Percentiles rank a stretch among this genome's conserved stretches.
phyloP scores from a whole-genome alignment of 148 eudicot genomes.

The Chenopodium berlandieri region DNA sequence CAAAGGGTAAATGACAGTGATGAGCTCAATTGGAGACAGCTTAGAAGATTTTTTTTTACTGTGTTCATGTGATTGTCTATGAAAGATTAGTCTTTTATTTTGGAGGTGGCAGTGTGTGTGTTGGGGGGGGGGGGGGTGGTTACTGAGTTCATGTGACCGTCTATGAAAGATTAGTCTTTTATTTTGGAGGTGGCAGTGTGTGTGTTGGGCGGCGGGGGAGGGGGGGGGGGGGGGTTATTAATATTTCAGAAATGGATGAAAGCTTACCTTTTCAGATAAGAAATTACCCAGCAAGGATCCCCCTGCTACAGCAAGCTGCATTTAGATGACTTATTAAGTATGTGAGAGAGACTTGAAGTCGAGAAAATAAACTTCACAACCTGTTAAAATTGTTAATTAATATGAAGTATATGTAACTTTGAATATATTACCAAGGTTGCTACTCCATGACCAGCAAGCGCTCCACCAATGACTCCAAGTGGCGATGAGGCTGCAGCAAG shows the following conservation, averaged over 20 bases:
- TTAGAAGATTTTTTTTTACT: not conserved
- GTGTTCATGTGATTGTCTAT: not conserved
- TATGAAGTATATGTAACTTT: not conserved
- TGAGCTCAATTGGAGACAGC: not conserved
- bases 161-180: not conserved
- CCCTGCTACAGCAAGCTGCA: conserved; percentile 96
- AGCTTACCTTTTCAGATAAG: conserved; percentile 85
- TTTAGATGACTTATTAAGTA: not conserved
- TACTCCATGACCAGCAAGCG: conserved; percentile 93
- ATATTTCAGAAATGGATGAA: not conserved
- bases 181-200: too few species aligned
- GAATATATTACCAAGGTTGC: conserved; percentile 73
- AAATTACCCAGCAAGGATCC: conserved; percentile 89
- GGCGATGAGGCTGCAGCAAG: conserved; percentile 98
- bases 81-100: too few species aligned
- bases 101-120: too few species aligned
- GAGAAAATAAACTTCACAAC: not conserved
- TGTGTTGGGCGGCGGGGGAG: not conserved
- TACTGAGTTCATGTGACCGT: not conserved
- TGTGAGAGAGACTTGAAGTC: not conserved
- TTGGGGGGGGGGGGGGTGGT: not conserved
- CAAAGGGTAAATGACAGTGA: not conserved
- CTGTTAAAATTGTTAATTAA: not conserved
- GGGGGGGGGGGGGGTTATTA: not conserved
- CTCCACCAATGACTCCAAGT: conserved; percentile 95